Percentiles rank a stretch among this genome's conserved stretches.
Evolutionary conservation across 805 yeast species (phyloP).

Genomic region (Metschnikowia lachancei): DNA sequence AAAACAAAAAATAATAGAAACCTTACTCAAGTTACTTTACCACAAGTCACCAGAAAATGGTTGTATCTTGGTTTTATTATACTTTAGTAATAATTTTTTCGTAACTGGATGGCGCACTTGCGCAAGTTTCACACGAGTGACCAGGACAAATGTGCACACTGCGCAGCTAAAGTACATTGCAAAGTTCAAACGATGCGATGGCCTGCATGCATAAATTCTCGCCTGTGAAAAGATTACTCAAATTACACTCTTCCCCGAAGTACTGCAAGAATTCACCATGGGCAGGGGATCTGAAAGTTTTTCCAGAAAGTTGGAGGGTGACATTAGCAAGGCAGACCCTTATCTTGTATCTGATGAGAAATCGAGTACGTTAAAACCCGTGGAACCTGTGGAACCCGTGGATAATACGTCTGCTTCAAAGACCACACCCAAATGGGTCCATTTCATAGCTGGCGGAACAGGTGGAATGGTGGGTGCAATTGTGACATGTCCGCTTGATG

Average conservation of each 20-base stretch:
- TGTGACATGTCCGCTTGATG: slow-evolving; percentile 91
- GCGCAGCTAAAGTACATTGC: slow-evolving; percentile 1
- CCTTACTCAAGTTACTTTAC: too few relatives aligned
- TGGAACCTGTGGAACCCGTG: slow-evolving; percentile 38
- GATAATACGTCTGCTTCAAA: slow-evolving; percentile 15
- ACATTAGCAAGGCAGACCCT: slow-evolving; percentile 58
- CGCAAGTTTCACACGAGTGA: background rate
- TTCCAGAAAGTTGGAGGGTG: slow-evolving; percentile 39
- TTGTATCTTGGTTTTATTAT: too few relatives aligned
- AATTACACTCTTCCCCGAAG: background rate
- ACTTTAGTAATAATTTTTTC: too few relatives aligned
- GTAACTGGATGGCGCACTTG: background rate
- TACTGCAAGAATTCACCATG: slow-evolving; percentile 2
- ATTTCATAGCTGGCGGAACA: slow-evolving; percentile 85
- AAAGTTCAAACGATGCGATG: slow-evolving; percentile 7
- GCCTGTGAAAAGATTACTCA: slow-evolving; percentile 1
- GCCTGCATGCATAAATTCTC: slow-evolving; percentile 7
- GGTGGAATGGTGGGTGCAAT: slow-evolving; percentile 99
- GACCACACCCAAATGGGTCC: slow-evolving; percentile 52
- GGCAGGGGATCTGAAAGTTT: slow-evolving; percentile 9
- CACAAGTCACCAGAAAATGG: too few relatives aligned
- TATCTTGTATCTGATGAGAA: slow-evolving; percentile 73
- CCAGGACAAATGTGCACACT: slow-evolving; percentile 1
- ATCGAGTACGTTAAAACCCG: slow-evolving; percentile 50
- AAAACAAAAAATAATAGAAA: too few relatives aligned